Percentiles rank a stretch among this genome's conserved stretches.
Conservation (phyloP, 495 filamentous ascomycete genomes). For the Astrothelium macrocarpum region DNA sequence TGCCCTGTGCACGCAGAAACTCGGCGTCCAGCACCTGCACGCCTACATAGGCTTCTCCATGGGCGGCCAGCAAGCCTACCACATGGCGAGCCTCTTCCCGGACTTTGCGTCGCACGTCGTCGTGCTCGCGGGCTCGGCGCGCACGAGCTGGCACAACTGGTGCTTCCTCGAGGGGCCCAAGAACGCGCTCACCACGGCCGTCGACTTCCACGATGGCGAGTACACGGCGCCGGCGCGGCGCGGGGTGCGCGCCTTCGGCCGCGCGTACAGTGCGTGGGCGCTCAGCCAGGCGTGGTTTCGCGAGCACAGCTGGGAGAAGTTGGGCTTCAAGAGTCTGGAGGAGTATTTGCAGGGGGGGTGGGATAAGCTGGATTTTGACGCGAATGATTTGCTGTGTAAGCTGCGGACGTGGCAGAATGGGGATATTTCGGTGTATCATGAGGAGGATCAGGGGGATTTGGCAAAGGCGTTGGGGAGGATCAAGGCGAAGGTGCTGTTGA, state of each 20-base stretch:
- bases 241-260: conserved; percentile 35
- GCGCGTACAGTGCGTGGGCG: conserved; percentile 39
- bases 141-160: conserved; percentile 39
- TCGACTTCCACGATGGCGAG: conserved; percentile 35
- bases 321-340: conserved; percentile 30
- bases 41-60: conserved; percentile 39
- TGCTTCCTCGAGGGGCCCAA: conserved; percentile 41
- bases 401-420: conserved; percentile 40
- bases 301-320: conserved; percentile 29
- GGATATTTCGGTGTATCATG: conserved; percentile 30
- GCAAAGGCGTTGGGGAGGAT: conserved; percentile 33
- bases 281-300: conserved; percentile 37
- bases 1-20: conserved; percentile 18
- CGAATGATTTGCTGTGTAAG: conserved; percentile 36
- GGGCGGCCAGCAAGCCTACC: conserved; percentile 42
- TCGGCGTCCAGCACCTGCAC: conserved; percentile 21
- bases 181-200: conserved; percentile 32
- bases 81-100: conserved; percentile 36
- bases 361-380: conserved; percentile 31
- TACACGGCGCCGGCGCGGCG: conserved; percentile 26
- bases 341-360: conserved; percentile 33
- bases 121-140: conserved; percentile 34
- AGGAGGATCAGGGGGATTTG: conserved; percentile 30
- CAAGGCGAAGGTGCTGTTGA: conserved; percentile 34
- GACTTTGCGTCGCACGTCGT: conserved; percentile 34